Base-by-base conservation (phyloP, 179 eudicot species). In the Amaranthus tricolor region DNA sequence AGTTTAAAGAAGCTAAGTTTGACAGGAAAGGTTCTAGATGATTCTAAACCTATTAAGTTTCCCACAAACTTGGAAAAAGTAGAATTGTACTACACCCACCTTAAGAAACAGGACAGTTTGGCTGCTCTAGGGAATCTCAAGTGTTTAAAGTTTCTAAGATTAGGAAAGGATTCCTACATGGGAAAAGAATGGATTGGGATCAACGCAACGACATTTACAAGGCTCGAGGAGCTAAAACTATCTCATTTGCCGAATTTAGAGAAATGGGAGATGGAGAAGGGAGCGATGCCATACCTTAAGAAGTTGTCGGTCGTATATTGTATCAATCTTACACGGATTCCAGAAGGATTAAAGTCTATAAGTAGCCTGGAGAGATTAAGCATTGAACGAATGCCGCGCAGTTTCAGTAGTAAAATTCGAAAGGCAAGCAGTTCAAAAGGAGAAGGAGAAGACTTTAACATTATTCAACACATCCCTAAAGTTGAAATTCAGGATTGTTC, bases 181-280 rank as follows among this genome's bases (percentile, higher is more conserved):
- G 73, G 47, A 3, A 47, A 5, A 8, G 47, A 68, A 77, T 72
- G 79, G 82, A 31, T 8, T 24, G 31, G 31, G 52, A 77, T 78
- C 43, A 13, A 21, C 11, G 14, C 58, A 16, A n/a, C n/a, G 0
- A 71, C 81, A 6, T 85, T 85, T 54, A 74, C 78, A 12, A 24
- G 24, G 21, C 81, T 85, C 14, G 77, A 68, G 75, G 66, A 62
- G 50, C 70, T 85, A 9, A 57, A 66, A 3, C 17, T 85, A 7
- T 6, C 47, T 5, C 50, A 54, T 20, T 57, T 85, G 7, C 75
- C 48, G 11, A 77, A 66, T 10, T 72, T 83, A 14, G 74, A 74
- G 63, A 49, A 72, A 12, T 85, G 82, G 86, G 65, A 24, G 6
- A 65, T 82, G 21, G 81, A 76, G 61, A 14, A 40, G 60, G 84